phyloP scores from a whole-genome alignment of 1,284 basidiomycete genomes.

The Melanopsichium pennsylvanicum region DNA sequence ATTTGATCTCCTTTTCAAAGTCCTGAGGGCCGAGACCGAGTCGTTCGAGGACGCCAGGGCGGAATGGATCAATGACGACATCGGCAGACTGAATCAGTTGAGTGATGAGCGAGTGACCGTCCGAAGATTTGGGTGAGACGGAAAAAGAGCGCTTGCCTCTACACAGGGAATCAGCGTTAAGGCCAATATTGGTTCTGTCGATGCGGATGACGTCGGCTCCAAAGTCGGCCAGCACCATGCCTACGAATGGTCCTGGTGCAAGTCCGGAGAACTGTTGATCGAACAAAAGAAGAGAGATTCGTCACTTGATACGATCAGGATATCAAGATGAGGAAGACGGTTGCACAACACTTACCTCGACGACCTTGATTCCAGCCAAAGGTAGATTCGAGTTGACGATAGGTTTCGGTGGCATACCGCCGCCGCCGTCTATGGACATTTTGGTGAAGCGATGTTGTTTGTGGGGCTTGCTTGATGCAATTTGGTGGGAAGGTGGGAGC shows the following conservation, averaged over 20 bases:
- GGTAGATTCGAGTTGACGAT: slow-evolving; percentile 24
- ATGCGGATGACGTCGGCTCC: slow-evolving; percentile 80
- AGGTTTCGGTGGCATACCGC: slow-evolving; percentile 21
- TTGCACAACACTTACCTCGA: slow-evolving; percentile 29
- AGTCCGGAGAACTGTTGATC: slow-evolving; percentile 77
- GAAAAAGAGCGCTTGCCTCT: slow-evolving; percentile 78
- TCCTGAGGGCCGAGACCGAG: slow-evolving; percentile 77
- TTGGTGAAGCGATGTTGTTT: neutral
- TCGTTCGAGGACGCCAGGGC: slow-evolving; percentile 81
- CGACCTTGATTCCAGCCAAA: slow-evolving; percentile 31
- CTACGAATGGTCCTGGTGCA: slow-evolving; percentile 81
- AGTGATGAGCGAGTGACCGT: slow-evolving; percentile 73
- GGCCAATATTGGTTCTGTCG: slow-evolving; percentile 70
- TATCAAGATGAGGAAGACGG: no score
- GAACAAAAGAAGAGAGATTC: no score
- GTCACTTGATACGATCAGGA: no score
- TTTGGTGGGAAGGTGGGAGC: no score
- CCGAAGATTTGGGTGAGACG: slow-evolving; percentile 73
- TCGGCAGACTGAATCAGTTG: slow-evolving; percentile 76
- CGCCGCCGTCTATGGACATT: slow-evolving; percentile 18
- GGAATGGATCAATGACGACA: slow-evolving; percentile 81
- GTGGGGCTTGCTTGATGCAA: no score
- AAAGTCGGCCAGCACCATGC: slow-evolving; percentile 78
- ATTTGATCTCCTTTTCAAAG: slow-evolving; percentile 71
- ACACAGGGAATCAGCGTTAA: slow-evolving; percentile 69